phyloP scores from a whole-genome alignment of 2,329 filamentous ascomycete genomes.

The Cladorrhinum sp. region DNA sequence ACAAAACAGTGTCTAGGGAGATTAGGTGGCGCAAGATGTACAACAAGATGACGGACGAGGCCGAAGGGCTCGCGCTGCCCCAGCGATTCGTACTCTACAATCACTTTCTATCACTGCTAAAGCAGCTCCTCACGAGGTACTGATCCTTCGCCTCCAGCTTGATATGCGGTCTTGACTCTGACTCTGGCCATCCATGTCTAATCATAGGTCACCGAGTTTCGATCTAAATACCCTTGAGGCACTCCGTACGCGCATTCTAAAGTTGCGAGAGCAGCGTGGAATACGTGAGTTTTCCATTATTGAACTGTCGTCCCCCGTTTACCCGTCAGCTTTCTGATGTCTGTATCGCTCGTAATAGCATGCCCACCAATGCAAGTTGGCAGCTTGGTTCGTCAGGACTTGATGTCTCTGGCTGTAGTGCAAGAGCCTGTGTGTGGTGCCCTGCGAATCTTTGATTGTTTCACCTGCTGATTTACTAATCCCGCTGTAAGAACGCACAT shows the following conservation, averaged over 20 bases:
- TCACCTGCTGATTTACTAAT: conserved; percentile 11
- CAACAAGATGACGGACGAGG: conserved; percentile 52
- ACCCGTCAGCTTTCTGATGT: conserved; percentile 5
- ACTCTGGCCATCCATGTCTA: neutral
- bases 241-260: conserved; percentile 47
- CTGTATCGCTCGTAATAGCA: conserved; percentile 24
- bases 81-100: conserved; percentile 57
- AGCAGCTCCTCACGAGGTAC: conserved; percentile 51
- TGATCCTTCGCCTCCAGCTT: neutral
- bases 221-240: conserved; percentile 54
- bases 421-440: conserved; percentile 25
- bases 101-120: conserved; percentile 49
- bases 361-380: conserved; percentile 37
- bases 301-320: neutral
- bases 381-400: conserved; percentile 34
- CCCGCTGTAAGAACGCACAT: conserved; percentile 45
- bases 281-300: conserved; percentile 43
- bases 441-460: neutral
- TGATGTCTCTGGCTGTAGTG: conserved; percentile 26
- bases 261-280: conserved; percentile 50
- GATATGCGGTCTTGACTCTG: neutral
- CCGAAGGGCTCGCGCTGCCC: conserved; percentile 48
- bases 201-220: conserved; percentile 36
- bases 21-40: conserved; percentile 59
- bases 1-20: conserved; percentile 45